These are phyloP conservation scores for Pseudopithomyces maydicus DNA, from an alignment of 2,329 filamentous ascomycete genomes.

Conservation along the genomic window DNA sequence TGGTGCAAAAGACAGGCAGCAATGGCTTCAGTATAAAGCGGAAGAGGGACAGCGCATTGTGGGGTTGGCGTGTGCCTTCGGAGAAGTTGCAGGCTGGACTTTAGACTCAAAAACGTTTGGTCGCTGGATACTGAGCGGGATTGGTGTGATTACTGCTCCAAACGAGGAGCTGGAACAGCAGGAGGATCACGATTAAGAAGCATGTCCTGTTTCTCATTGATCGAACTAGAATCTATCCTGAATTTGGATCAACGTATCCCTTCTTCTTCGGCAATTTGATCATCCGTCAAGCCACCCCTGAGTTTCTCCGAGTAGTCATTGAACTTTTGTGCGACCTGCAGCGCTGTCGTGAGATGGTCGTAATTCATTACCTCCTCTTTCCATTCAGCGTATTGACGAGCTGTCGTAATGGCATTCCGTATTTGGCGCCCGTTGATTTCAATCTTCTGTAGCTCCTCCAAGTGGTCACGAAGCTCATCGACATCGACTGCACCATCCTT, in stretches of 20 bases:
- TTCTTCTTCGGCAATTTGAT: slow-evolving; percentile 11
- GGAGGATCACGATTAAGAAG: neutral
- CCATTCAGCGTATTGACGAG: slow-evolving; percentile 23
- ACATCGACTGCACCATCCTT: slow-evolving; percentile 12
- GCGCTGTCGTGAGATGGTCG: slow-evolving; percentile 12
- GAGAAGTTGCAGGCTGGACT: neutral
- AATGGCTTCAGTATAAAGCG: slow-evolving; percentile 14
- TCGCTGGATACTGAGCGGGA: neutral
- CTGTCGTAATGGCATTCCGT: slow-evolving; percentile 44
- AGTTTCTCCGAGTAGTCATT: slow-evolving; percentile 13
- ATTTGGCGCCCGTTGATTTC: slow-evolving; percentile 56
- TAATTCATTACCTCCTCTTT: slow-evolving; percentile 12
- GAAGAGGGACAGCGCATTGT: slow-evolving; percentile 9
- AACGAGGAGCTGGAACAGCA: neutral
- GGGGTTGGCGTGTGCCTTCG: neutral
- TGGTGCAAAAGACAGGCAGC: slow-evolving; percentile 8
- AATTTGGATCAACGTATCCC: slow-evolving; percentile 1
- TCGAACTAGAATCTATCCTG: neutral
- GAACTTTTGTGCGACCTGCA: slow-evolving; percentile 17
- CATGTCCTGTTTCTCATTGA: neutral
- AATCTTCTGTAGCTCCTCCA: slow-evolving; percentile 37
- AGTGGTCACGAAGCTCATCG: slow-evolving; percentile 7
- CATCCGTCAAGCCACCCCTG: slow-evolving; percentile 13
- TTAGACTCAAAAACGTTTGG: neutral
- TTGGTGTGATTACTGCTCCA: neutral